phyloP scores from a whole-genome alignment of 768 basidiomycete species.

The Tylopilus cervinicoccineus region DNA sequence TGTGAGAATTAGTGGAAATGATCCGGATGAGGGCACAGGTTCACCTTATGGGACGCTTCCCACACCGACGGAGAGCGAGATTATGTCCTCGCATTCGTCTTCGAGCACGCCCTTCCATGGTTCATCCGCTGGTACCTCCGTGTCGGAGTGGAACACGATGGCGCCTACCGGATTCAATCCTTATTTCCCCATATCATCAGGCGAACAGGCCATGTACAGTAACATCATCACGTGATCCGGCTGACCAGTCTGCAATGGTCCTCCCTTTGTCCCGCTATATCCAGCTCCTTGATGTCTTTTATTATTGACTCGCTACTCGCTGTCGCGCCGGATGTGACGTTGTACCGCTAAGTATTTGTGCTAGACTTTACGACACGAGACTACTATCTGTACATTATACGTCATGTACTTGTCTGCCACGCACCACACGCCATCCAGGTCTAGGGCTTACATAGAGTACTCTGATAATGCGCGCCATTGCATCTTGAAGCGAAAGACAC shows the following conservation, averaged over 20 bases:
- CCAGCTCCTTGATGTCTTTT: slow-evolving; percentile 7
- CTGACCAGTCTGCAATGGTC: background rate
- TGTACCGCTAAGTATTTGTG: slow-evolving; percentile 26
- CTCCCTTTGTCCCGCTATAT: slow-evolving; percentile 2
- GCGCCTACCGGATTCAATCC: slow-evolving; percentile 56
- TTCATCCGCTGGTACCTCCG: slow-evolving; percentile 44
- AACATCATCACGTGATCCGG: slow-evolving; percentile 50
- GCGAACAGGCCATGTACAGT: slow-evolving; percentile 53
- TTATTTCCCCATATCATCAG: slow-evolving; percentile 59
- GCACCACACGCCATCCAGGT: slow-evolving; percentile 9
- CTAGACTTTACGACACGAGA: slow-evolving; percentile 26
- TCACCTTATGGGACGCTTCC: slow-evolving; percentile 51
- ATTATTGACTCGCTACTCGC: slow-evolving; percentile 23
- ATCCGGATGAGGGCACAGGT: slow-evolving; percentile 44
- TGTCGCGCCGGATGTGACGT: slow-evolving; percentile 32
- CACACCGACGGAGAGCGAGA: slow-evolving; percentile 62
- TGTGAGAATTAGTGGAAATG: slow-evolving; percentile 45
- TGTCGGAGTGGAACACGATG: slow-evolving; percentile 61
- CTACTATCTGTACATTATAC: slow-evolving; percentile 29
- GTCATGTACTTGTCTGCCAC: slow-evolving; percentile 28
- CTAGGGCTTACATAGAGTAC: slow-evolving; percentile 15
- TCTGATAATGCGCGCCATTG: slow-evolving; percentile 13
- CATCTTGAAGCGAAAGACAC: slow-evolving; percentile 49
- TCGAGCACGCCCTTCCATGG: slow-evolving; percentile 40
- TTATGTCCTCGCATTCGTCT: slow-evolving; percentile 44